Percentiles rank a stretch among this genome's conserved stretches.
Evolutionary conservation across 2,329 filamentous ascomycete genomes (phyloP).

Genomic region (Colletotrichum cuscutae): DNA sequence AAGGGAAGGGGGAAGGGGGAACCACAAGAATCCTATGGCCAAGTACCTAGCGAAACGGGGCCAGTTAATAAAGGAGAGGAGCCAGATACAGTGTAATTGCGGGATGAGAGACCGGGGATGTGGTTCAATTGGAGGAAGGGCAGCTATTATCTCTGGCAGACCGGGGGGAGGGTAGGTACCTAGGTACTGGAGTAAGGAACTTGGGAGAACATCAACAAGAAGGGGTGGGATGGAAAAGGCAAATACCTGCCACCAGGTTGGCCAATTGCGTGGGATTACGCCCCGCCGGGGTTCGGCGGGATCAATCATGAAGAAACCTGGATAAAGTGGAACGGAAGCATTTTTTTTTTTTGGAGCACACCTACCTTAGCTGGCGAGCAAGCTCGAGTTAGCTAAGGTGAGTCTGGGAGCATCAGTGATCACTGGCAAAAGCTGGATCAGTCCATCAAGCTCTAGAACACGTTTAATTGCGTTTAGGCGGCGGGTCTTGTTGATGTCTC

Average conservation of each 20-base stretch:
- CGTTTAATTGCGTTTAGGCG: background rate
- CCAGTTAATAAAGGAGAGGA: slow-evolving; percentile 16
- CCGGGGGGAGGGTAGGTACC: background rate
- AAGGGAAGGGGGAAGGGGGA: background rate
- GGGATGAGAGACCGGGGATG: slow-evolving; percentile 16
- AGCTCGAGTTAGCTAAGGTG: background rate
- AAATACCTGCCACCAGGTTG: background rate
- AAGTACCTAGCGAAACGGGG: slow-evolving; percentile 17
- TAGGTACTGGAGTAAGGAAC: too few relatives aligned
- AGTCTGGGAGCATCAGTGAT: background rate
- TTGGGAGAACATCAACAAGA: background rate
- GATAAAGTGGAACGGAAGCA: background rate
- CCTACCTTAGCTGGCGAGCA: background rate
- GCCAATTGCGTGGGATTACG: background rate
- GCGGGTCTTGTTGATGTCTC: background rate
- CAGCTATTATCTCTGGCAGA: background rate
- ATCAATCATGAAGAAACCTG: background rate
- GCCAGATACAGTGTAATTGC: slow-evolving; percentile 21
- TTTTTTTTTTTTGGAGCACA: background rate
- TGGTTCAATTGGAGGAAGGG: background rate
- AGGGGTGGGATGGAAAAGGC: background rate
- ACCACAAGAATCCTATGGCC: background rate
- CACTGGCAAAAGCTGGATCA: too few relatives aligned
- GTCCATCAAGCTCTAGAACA: background rate
- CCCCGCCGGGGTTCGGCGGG: background rate